phyloP scores from a whole-genome alignment of 2,329 filamentous ascomycete species.

The Alternaria gansuensis region DNA sequence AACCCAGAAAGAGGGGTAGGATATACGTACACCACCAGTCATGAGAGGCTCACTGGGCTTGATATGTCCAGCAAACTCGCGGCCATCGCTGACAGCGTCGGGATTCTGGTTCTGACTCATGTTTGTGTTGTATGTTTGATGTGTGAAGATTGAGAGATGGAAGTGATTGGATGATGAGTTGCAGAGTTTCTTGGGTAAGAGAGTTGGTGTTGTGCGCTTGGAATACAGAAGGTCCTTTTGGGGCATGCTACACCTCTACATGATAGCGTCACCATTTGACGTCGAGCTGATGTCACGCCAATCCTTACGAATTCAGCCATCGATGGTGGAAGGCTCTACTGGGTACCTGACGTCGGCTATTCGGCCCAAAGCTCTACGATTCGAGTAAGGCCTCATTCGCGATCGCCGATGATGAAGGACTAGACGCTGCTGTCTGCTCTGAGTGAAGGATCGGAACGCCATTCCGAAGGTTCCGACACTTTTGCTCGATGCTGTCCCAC shows the following conservation, averaged over 20 bases:
- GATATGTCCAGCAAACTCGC: constrained; percentile 65
- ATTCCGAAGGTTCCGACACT: not conserved
- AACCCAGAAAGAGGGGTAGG: not conserved
- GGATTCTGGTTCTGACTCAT: constrained; percentile 61
- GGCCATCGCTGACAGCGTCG: constrained; percentile 61
- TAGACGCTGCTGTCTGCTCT: not conserved
- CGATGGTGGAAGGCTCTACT: constrained; percentile 1
- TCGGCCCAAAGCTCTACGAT: not conserved
- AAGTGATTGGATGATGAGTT: not conserved
- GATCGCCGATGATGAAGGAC: constrained; percentile 14
- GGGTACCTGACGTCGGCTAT: constrained; percentile 16
- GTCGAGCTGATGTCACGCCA: constrained; percentile 28
- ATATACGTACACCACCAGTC: constrained; percentile 62
- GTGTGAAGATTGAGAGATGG: not conserved
- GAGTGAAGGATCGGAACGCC: constrained; percentile 3
- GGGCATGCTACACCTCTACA: constrained; percentile 4
- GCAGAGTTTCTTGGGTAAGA: not conserved
- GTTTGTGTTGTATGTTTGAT: constrained; percentile 52
- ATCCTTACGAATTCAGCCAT: not conserved
- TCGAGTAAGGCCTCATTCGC: not conserved
- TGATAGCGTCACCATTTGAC: constrained; percentile 28
- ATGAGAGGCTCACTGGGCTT: constrained; percentile 63
- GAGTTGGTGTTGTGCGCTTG: not conserved
- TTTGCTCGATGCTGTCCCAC: not conserved
- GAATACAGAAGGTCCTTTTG: not conserved